Evolutionary conservation across 164 flowering plant species (phyloP).

Genomic region (grape (Vitis vinifera)): DNA sequence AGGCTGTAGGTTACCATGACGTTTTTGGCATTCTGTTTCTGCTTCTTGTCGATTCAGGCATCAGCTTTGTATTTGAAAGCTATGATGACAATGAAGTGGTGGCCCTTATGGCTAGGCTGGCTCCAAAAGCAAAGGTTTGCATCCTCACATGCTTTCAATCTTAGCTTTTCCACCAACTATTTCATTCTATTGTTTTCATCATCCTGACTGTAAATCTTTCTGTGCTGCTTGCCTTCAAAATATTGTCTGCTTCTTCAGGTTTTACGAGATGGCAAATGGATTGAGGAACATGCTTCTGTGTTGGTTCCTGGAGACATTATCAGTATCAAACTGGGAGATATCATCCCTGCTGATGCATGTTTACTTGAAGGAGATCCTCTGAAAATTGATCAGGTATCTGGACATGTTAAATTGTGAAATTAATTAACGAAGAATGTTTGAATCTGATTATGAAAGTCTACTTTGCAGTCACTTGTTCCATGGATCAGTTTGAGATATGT

Average conservation of each 20-base stretch:
- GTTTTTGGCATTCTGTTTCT: background rate
- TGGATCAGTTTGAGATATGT: no score
- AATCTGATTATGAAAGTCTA: no score
- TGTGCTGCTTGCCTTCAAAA: background rate
- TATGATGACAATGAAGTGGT: background rate
- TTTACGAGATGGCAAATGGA: background rate
- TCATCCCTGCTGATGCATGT: no score
- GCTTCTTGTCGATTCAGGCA: background rate
- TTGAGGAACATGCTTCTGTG: background rate
- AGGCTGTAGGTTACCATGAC: background rate
- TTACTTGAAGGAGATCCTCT: no score
- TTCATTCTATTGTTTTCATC: background rate
- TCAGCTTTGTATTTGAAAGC: background rate
- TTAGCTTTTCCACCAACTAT: background rate
- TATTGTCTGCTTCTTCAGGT: background rate
- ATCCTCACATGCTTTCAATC: background rate
- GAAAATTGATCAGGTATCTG: no score
- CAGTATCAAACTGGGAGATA: slow-evolving; percentile 13
- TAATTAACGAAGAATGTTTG: no score
- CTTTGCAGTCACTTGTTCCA: no score
- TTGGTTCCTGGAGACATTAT: slow-evolving; percentile 29
- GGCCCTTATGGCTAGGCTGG: slow-evolving; percentile 4
- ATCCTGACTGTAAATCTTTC: background rate
- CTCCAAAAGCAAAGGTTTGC: background rate
- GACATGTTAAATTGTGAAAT: no score